Evolutionary conservation across 768 basidiomycete genomes (phyloP), one percentile per base, ranked within the genome.

Genomic region (Mycena metata): DNA sequence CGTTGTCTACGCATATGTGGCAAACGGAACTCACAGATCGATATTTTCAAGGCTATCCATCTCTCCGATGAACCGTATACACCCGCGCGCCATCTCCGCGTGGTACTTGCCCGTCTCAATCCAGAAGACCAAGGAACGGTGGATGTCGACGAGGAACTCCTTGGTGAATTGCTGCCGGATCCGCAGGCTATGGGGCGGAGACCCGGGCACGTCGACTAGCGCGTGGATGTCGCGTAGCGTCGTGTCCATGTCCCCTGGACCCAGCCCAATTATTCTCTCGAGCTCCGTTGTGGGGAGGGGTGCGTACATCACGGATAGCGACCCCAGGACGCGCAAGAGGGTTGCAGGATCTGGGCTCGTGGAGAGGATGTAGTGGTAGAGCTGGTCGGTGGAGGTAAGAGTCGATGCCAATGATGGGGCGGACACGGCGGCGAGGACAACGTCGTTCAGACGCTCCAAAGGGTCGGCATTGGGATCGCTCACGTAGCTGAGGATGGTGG

Each of bases 401-500:
- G n/a, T n/a, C n/a, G n/a, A n/a, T n/a, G n/a, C n/a, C 1, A 35
- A 12, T 9, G 63, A 50, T 11, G 17, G 24, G 13, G 35, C 23
- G 2, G 49, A 50, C 12, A 65, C 64, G 5, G 67, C 71, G 11
- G 62, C 57, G 35, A 66, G 62, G 12, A 69, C 60, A n/a, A 67
- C 54, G 30, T 69, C 67, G 12, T 54, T 45, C 19, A 72, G 65
- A 2, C 65, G 68, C 36, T 69, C 64, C 5, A 60, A 67, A 0
- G 71, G 71, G 3, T 56, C 45, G 7, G 51, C 65, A 30, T 13
- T 33, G 17, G 42, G 26, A 46, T 66, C 52, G 5, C 56, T 55
- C 11, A 74, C 47, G 36, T 72, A 74, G 61, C 60, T 66, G 41
- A 74, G 26, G 11, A 56, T 63, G 12, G 70, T 73, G 2, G 67